phyloP scores from a whole-genome alignment of 2,329 filamentous ascomycete genomes.

The Xylariaceae sp. region DNA sequence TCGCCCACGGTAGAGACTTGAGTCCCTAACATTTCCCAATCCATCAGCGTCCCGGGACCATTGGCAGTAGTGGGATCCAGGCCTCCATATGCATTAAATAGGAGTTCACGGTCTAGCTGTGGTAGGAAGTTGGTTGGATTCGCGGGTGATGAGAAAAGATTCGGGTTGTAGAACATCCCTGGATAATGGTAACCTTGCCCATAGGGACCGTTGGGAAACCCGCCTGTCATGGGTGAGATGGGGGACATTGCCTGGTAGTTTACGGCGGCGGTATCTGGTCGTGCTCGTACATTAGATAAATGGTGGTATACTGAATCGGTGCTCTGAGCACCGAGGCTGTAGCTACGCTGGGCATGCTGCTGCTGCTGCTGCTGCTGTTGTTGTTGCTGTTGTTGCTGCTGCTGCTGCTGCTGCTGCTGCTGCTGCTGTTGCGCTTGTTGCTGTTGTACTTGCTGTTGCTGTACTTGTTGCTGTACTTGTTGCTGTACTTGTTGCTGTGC shows the following conservation, averaged over 20 bases:
- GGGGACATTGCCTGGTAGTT: slow-evolving; percentile 47
- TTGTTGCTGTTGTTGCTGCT: slow-evolving; percentile 29
- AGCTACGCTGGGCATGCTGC: slow-evolving; percentile 40
- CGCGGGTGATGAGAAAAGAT: slow-evolving; percentile 48
- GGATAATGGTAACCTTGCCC: slow-evolving; percentile 30
- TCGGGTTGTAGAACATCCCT: slow-evolving; percentile 42
- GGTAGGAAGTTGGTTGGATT: slow-evolving; percentile 53
- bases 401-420: slow-evolving; percentile 30
- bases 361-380: slow-evolving; percentile 30
- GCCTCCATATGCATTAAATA: slow-evolving; percentile 64
- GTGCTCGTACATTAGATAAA: slow-evolving; percentile 36
- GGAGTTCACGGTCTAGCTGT: slow-evolving; percentile 68
- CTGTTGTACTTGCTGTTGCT: slow-evolving; percentile 30
- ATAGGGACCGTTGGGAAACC: slow-evolving; percentile 24
- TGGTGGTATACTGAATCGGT: slow-evolving; percentile 40
- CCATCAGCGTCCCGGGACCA: slow-evolving; percentile 37
- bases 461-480: slow-evolving; percentile 28
- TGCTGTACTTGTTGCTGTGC: no score
- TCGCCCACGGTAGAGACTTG: slow-evolving; percentile 27
- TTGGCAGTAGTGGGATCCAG: slow-evolving; percentile 41
- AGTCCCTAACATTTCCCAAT: slow-evolving; percentile 41
- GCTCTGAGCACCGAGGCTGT: slow-evolving; percentile 38
- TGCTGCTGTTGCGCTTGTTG: slow-evolving; percentile 29
- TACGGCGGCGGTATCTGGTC: slow-evolving; percentile 34
- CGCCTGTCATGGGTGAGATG: slow-evolving; percentile 41